Conservation (phyloP, 306 rosid species). For the Cajanus cajan region DNA sequence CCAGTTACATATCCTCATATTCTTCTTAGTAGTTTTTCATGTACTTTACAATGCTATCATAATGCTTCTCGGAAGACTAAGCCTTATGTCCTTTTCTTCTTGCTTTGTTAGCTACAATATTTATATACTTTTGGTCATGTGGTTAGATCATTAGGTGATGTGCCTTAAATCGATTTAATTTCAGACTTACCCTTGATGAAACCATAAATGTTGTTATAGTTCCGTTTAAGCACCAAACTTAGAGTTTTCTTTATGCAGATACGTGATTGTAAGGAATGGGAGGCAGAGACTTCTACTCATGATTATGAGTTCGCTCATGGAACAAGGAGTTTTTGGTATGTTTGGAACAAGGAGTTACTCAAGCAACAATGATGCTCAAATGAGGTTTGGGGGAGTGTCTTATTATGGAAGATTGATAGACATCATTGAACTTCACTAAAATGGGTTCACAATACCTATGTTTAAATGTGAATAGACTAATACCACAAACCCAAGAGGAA, state of each 20-base stretch:
- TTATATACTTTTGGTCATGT: background rate
- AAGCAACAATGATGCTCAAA: no score
- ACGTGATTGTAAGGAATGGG: conserved; percentile 98
- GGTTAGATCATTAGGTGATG: background rate
- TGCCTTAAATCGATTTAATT: background rate
- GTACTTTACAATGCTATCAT: conserved; percentile 82
- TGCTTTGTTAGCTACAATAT: background rate
- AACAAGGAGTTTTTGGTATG: no score
- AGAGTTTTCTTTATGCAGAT: conserved; percentile 49
- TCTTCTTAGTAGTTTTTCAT: conserved; percentile 86
- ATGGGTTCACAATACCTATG: no score
- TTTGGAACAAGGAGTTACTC: no score
- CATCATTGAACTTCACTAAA: no score
- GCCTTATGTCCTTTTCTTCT: background rate
- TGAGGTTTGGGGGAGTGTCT: no score
- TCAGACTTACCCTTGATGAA: background rate
- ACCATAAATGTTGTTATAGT: background rate
- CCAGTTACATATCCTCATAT: conserved; percentile 88
- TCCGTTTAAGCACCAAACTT: background rate
- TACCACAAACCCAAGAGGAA: no score
- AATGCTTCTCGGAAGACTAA: conserved; percentile 95
- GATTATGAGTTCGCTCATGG: conserved; percentile 74
- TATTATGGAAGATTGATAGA: no score
- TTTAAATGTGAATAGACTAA: no score
- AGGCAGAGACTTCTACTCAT: conserved; percentile 64